Evolutionary conservation across 768 basidiomycete genomes (phyloP), one percentile per base, ranked within the genome.

Genomic region (Kwoniella bestiolae): DNA sequence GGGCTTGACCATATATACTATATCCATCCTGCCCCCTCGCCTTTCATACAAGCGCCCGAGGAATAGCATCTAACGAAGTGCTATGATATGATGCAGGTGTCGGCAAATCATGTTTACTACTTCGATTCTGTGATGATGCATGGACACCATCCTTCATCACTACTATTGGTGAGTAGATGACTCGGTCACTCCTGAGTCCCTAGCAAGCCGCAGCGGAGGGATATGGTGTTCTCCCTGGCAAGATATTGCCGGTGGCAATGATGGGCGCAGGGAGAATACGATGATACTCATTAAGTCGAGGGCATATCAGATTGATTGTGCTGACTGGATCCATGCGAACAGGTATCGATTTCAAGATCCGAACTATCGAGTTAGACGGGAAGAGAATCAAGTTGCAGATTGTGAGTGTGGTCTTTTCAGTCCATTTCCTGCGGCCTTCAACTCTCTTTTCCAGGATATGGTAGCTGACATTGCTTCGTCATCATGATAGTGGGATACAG

Each of bases 81-180:
- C 69, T 69, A 28, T 12, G 26, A 0, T 6, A 28, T 59, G 66
- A 65, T 56, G 68, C 73, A 77, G 93, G 93, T 83, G 94, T 96
- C 74, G 93, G 95, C 69, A 94, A 99, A 85, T 98, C 94, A 60
- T 83, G 83, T 72, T 73, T 83, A n/a, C 77, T 83, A 41, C 73
- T 83, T 23, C 74, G 79, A 62, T 99, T 99, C 87, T 97, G 94
- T 81, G 96, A 98, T 84, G 96, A 99, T 83, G 91, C 94, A 69
- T 99, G 94, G 94, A 98, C 96, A 34, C 94, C 94, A 52, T 94
- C 91, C 47, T 98, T 97, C 85, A 98, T 97, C 83, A 97, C 94
- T 63, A 99, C 96, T 63, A 99, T 99, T 82, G 96, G 95, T 78
- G 31, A 58, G 63, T 65, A 5, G 3, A 3, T 21, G 16, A 25